These are phyloP conservation scores for Sherardia arvensis DNA, from an alignment of 257 asterid species.

Conservation along the genomic window DNA sequence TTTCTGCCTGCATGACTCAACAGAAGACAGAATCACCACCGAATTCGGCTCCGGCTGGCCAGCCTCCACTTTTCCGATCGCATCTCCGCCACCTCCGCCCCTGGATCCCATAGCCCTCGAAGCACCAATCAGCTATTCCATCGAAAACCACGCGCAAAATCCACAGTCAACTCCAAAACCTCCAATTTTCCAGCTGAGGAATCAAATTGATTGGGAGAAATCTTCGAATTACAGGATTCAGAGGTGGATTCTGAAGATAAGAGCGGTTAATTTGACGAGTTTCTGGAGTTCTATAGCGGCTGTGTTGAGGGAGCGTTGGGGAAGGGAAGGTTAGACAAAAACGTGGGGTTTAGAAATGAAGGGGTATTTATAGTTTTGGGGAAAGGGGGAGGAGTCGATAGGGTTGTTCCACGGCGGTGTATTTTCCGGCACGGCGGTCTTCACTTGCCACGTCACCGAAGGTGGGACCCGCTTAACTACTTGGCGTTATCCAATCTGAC, in stretches of 20 bases:
- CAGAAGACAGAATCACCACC: slow-evolving; percentile 7
- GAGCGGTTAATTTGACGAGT: slow-evolving; percentile 9
- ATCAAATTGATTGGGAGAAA: background rate
- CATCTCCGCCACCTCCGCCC: slow-evolving; percentile 25
- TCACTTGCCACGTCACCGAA: slow-evolving; percentile 20
- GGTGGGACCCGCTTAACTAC: background rate
- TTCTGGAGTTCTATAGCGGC: background rate
- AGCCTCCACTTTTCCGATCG: slow-evolving; percentile 34
- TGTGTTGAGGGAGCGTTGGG: slow-evolving; percentile 40
- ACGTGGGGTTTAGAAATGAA: slow-evolving; percentile 19
- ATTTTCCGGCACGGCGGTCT: slow-evolving; percentile 28
- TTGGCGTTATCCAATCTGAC: background rate
- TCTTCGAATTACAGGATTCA: background rate
- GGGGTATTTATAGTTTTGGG: slow-evolving; percentile 51
- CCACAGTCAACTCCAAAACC: slow-evolving; percentile 9
- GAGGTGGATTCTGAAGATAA: background rate
- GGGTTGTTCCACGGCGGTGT: slow-evolving; percentile 22
- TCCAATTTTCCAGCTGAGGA: background rate
- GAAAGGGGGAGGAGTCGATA: slow-evolving; percentile 27
- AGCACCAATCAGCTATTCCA: slow-evolving; percentile 14
- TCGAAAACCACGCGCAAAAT: slow-evolving; percentile 27
- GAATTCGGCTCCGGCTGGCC: too few relatives aligned
- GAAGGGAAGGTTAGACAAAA: slow-evolving; percentile 9
- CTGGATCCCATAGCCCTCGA: slow-evolving; percentile 59
- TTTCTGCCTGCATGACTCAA: slow-evolving; percentile 17